Evolutionary conservation across 2,329 filamentous ascomycete species (phyloP), one percentile per base, ranked within the genome.

Genomic region (Fusarium transvaalense): DNA sequence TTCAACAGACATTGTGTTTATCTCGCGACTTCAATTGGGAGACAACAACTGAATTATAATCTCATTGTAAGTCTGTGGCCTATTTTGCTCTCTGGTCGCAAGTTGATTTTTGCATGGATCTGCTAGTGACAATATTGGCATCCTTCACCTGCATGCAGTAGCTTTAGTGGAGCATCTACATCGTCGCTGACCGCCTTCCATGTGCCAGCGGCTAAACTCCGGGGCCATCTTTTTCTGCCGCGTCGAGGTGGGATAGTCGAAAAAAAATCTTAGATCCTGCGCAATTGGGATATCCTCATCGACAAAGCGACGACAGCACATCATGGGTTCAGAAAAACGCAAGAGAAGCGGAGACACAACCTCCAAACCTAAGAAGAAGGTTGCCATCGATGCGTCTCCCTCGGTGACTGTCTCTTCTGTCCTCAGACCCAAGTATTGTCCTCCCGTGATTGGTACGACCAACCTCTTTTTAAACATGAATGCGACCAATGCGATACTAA

Each of bases 361-460:
- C 4, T 75, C 77, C 3, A 82, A 82, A 57, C 77, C 81, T 25
- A 83, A 84, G 67, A 88, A 83, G 76, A 88, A 87, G 77, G 82
- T 85, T n/a, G 79, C 81, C 46, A 78, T 85, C 39, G 79, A 84
- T 69, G 75, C 78, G n/a, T 67, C 78, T 17, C 72, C 78, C 47
- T 66, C 79, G 34, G 78, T 85, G 55, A 82, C 78, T 41, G 79
- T 88, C 31, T 80, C 83, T 32, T 81, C 84, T 3, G 73, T 86
- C 15, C 77, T 83, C 27, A 78, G 78, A 60, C 79, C 80, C 19
- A 81, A 81, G 64, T 78, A 78, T 68, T 85, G 80, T 72, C 84
- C 85, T 21, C 86, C 86, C 4, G 79, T 87, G 29, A 80, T 88
- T 77, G 85, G 85, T 87, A 84, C 34, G 23, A 50, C 47, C 35